Evolutionary conservation across 371 early-diverging fungal species (phyloP).

Genomic region (Mortierella sp.): DNA sequence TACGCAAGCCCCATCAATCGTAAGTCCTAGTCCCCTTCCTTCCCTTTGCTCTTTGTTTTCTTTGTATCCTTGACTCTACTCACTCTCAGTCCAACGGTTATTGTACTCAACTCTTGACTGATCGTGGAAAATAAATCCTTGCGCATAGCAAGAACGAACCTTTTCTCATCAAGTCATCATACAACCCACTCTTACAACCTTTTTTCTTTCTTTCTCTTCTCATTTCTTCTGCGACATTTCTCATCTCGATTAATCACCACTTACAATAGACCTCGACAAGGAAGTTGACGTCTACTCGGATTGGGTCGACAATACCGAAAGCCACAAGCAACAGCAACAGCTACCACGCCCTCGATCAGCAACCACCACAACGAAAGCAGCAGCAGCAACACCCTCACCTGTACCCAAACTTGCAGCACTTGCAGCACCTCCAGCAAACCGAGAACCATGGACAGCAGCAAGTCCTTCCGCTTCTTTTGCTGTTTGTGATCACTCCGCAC

Average conservation of each 20-base stretch:
- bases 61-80: background rate
- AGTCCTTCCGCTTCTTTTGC: no score
- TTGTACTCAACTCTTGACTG: background rate
- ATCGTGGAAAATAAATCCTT: background rate
- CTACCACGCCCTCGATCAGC: background rate
- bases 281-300: conserved; percentile 87
- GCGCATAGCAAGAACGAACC: background rate
- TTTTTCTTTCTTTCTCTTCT: conserved; percentile 2
- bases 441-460: no score
- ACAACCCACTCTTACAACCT: conserved; percentile 10
- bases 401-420: background rate
- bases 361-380: background rate
- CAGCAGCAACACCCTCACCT: background rate
- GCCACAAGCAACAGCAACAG: background rate
- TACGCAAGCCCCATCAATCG: background rate
- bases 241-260: background rate
- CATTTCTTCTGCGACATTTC: background rate
- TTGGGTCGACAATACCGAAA: conserved; percentile 76
- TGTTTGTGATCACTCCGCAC: no score
- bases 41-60: background rate
- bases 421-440: no score
- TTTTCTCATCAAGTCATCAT: no score
- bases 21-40: background rate
- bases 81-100: background rate
- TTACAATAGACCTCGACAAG: conserved; percentile 72